Percentiles rank a stretch among this genome's conserved stretches.
Evolutionary conservation across 1,284 basidiomycete species (phyloP).

Genomic region (Ganoderma lucidum): DNA sequence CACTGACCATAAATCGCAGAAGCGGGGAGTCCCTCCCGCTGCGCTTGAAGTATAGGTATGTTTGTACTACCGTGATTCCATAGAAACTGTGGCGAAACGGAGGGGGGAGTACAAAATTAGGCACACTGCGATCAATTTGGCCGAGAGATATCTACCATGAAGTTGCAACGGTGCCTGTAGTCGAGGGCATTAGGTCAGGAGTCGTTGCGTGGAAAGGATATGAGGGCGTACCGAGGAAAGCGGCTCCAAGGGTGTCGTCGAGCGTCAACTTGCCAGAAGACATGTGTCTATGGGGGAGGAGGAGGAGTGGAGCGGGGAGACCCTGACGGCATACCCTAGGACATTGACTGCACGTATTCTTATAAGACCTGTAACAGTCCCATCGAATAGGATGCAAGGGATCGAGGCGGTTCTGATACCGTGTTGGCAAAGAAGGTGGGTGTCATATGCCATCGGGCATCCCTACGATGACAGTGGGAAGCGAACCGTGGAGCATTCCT

Average conservation of each 20-base stretch:
- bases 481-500: not conserved
- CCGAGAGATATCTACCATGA: conserved; percentile 18
- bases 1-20: conserved; percentile 32
- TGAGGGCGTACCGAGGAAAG: conserved; percentile 25
- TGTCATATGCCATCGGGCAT: not conserved
- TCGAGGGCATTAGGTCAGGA: not conserved
- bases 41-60: conserved; percentile 36
- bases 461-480: conserved; percentile 5
- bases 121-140: not conserved
- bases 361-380: not conserved
- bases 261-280: conserved; percentile 19
- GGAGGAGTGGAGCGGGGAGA: not conserved
- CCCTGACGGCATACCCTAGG: not conserved
- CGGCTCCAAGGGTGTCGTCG: conserved; percentile 31
- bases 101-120: not conserved
- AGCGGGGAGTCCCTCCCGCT: conserved; percentile 28
- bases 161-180: conserved; percentile 27
- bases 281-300: conserved; percentile 6
- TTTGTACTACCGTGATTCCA: conserved; percentile 37
- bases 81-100: conserved; percentile 29
- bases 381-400: not conserved
- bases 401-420: not conserved
- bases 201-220: not conserved
- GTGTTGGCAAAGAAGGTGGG: not conserved
- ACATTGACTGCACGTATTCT: not conserved